Percentiles rank a stretch among this genome's conserved stretches.
These are phyloP conservation scores for Psilocybe cubensis DNA, from an alignment of 768 basidiomycete genomes.

Conservation along the genomic window DNA sequence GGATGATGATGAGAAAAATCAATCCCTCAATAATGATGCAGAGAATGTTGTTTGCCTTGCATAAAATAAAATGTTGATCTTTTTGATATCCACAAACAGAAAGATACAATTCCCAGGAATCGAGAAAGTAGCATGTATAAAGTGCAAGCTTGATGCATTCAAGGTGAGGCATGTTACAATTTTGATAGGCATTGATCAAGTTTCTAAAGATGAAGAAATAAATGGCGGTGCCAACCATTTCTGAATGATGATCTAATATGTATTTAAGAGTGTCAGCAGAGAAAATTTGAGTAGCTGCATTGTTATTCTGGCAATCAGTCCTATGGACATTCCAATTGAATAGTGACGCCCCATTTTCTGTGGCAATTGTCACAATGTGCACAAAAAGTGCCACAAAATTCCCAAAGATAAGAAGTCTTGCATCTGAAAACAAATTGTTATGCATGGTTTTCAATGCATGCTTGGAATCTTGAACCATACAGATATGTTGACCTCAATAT, in stretches of 20 bases:
- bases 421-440: conserved; percentile 39
- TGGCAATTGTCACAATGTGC: conserved; percentile 23
- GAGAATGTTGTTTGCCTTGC: conserved; percentile 32
- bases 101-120: conserved; percentile 30
- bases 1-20: conserved; percentile 31
- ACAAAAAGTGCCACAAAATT: conserved; percentile 20
- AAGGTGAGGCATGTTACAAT: conserved; percentile 23
- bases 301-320: conserved; percentile 46
- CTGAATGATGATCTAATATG: conserved; percentile 19
- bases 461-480: conserved; percentile 38
- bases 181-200: conserved; percentile 40
- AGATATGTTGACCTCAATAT: conserved; percentile 22
- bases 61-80: conserved; percentile 32
- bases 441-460: conserved; percentile 36
- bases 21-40: conserved; percentile 33
- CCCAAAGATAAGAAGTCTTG: conserved; percentile 25
- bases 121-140: conserved; percentile 30
- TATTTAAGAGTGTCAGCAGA: conserved; percentile 28
- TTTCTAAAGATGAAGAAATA: conserved; percentile 45
- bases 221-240: conserved; percentile 24
- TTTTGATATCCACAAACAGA: conserved; percentile 20
- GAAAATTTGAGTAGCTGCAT: conserved; percentile 41
- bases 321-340: conserved; percentile 35
- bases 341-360: conserved; percentile 19
- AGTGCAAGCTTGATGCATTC: conserved; percentile 35